Evolutionary conservation across 345 rosid species (phyloP).

Genomic region (Salix exigua): DNA sequence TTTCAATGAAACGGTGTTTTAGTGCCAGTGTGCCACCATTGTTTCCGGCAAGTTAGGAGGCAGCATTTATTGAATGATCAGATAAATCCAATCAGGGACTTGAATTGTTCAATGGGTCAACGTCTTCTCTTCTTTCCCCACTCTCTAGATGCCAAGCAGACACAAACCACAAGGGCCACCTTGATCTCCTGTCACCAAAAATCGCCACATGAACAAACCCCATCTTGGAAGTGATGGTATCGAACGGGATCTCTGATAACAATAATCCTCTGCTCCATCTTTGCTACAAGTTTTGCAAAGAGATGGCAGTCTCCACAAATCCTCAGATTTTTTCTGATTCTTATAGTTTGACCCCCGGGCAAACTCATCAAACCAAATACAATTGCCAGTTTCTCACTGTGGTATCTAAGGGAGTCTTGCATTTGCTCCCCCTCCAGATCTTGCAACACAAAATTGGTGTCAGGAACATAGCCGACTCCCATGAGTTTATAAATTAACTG

Average conservation of each 20-base stretch:
- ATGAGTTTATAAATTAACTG: constrained; percentile 36
- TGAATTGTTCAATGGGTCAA: too few species aligned
- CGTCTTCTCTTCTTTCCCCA: neutral
- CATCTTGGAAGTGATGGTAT: constrained; percentile 59
- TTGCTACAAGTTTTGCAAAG: constrained; percentile 51
- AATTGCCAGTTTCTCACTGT: constrained; percentile 67
- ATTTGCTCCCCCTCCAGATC: constrained; percentile 73
- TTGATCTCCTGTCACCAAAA: constrained; percentile 42
- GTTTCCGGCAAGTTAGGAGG: too few species aligned
- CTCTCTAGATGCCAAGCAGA: neutral
- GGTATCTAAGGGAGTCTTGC: constrained; percentile 57
- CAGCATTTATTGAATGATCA: too few species aligned
- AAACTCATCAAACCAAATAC: constrained; percentile 40
- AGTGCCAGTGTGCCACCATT: too few species aligned
- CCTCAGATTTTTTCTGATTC: constrained; percentile 63
- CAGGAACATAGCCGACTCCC: constrained; percentile 58
- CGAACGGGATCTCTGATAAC: constrained; percentile 64
- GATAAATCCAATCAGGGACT: too few species aligned
- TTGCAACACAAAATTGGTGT: constrained; percentile 54
- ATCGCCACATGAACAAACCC: constrained; percentile 64
- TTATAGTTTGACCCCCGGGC: constrained; percentile 38
- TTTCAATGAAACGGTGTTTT: too few species aligned
- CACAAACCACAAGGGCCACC: neutral
- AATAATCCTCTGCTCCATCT: constrained; percentile 44
- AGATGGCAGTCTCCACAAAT: constrained; percentile 69